These are phyloP conservation scores for Elasticomyces elasticus DNA, from an alignment of 495 filamentous ascomycete species.

Conservation along the genomic window DNA sequence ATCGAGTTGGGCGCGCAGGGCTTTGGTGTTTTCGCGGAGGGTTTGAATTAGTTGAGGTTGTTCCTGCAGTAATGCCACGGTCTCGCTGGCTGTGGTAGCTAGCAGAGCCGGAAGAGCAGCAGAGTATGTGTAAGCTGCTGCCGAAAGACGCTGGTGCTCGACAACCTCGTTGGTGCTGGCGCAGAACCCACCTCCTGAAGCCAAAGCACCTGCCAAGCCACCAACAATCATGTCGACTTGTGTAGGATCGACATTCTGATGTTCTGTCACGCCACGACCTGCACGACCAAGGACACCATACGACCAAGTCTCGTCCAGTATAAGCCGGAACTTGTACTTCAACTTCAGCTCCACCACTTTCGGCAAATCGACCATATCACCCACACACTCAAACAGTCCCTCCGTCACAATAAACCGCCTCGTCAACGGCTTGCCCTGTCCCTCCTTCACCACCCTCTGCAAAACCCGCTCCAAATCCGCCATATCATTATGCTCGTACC, in stretches of 20 bases:
- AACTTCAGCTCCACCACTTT: conserved; percentile 82
- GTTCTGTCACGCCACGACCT: conserved; percentile 84
- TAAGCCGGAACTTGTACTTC: conserved; percentile 92
- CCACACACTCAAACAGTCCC: conserved; percentile 82
- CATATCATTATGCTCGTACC: conserved; percentile 96
- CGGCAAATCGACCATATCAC: conserved; percentile 76
- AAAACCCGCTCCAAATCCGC: conserved; percentile 82
- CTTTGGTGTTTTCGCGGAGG: conserved; percentile 70
- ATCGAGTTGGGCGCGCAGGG: conserved; percentile 78
- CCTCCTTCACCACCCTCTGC: conserved; percentile 74
- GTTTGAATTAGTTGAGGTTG: conserved; percentile 65
- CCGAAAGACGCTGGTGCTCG: conserved; percentile 87
- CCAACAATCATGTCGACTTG: conserved; percentile 95
- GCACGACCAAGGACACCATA: conserved; percentile 88
- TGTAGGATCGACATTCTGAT: conserved; percentile 84
- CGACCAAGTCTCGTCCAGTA: conserved; percentile 93
- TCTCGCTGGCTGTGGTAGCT: conserved; percentile 87
- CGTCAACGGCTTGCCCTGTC: conserved; percentile 78
- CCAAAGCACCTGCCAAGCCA: conserved; percentile 78
- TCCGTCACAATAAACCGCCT: conserved; percentile 94
- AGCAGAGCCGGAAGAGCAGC: conserved; percentile 88
- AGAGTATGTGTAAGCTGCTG: conserved; percentile 85
- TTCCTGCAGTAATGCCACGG: conserved; percentile 70
- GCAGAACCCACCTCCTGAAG: conserved; percentile 92
- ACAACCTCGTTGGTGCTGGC: conserved; percentile 81